A percentile compares a stretch with the other conserved stretches of the same genome.
Evolutionary conservation across 176 grass and related monocot genomes (phyloP).

Genomic region (Bromus sterilis): DNA sequence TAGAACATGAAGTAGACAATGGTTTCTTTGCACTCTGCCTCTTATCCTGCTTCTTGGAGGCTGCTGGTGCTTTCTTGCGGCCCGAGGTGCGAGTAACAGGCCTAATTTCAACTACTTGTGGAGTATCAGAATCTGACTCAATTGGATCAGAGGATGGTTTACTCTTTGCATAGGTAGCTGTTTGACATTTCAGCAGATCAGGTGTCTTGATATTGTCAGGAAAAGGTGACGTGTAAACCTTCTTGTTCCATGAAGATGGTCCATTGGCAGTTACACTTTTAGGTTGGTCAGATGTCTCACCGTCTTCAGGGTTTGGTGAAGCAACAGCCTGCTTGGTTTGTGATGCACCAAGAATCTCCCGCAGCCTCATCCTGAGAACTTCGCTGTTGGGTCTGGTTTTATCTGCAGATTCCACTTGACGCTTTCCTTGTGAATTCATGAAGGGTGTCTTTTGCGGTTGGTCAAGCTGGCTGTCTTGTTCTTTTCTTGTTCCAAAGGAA

Average conservation of each 20-base stretch:
- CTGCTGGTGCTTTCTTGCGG: conserved; percentile 37
- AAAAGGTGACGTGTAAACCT: conserved; percentile 33
- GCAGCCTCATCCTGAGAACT: conserved; percentile 62
- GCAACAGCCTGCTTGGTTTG: conserved; percentile 57
- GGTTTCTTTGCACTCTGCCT: conserved; percentile 49
- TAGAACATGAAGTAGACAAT: conserved; percentile 45
- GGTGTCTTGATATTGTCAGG: conserved; percentile 47
- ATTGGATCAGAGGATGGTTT: conserved; percentile 71
- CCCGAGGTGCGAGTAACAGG: conserved; percentile 52
- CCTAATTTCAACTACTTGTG: conserved; percentile 49
- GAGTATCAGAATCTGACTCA: conserved; percentile 74
- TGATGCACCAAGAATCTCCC: conserved; percentile 86
- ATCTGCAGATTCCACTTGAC: conserved; percentile 14
- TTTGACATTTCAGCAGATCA: conserved; percentile 37
- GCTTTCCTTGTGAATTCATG: conserved; percentile 29
- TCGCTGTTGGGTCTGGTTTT: conserved; percentile 42
- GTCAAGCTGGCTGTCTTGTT: conserved; percentile 28
- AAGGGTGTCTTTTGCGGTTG: conserved; percentile 30
- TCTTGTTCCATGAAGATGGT: conserved; percentile 42
- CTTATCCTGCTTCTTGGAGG: conserved; percentile 30
- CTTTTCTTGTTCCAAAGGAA: conserved; percentile 42
- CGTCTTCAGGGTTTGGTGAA: conserved; percentile 28
- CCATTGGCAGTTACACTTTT: conserved; percentile 39
- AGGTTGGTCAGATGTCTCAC: conserved; percentile 11
- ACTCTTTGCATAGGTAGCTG: conserved; percentile 34